Evolutionary conservation across 2,329 filamentous ascomycete genomes (phyloP).

Genomic region (Uncinocarpus reesii): DNA sequence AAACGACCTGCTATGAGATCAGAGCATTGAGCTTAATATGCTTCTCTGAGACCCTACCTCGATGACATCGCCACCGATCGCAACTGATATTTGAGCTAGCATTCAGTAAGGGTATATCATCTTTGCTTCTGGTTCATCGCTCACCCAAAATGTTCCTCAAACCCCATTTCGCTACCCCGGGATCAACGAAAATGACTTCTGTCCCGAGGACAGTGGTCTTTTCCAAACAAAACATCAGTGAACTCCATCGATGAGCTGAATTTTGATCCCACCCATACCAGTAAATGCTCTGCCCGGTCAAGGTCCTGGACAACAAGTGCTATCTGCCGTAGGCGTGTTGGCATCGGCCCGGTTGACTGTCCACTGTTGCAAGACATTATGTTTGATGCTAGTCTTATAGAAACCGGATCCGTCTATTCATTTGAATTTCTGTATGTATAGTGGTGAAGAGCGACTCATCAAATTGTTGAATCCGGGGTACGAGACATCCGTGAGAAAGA

Average conservation of each 20-base stretch:
- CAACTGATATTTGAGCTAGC: conserved; percentile 2
- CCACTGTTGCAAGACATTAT: not conserved
- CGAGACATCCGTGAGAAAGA: not conserved
- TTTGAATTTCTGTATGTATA: not conserved
- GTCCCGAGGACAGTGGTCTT: conserved; percentile 29
- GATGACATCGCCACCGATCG: conserved; percentile 14
- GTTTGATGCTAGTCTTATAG: not conserved
- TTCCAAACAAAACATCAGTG: not conserved
- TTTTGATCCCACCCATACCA: conserved; percentile 10
- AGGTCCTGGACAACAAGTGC: conserved; percentile 21
- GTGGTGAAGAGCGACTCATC: not conserved
- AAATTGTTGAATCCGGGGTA: not conserved
- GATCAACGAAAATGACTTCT: conserved; percentile 34
- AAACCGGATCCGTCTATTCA: not conserved
- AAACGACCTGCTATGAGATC: conserved; percentile 23
- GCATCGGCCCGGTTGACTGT: not conserved
- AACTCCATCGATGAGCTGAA: too few relatives aligned
- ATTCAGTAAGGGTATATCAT: not conserved
- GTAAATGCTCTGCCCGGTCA: conserved; percentile 18
- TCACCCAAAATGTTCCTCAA: conserved; percentile 34
- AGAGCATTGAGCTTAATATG: not conserved
- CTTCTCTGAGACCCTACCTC: not conserved
- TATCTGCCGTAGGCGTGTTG: conserved; percentile 22
- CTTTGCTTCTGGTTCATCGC: not conserved
- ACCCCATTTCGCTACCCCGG: conserved; percentile 31